These are phyloP conservation scores for Diophrys appendiculata DNA, from an alignment of 73 alveolate genomes.

Conservation along the genomic window DNA sequence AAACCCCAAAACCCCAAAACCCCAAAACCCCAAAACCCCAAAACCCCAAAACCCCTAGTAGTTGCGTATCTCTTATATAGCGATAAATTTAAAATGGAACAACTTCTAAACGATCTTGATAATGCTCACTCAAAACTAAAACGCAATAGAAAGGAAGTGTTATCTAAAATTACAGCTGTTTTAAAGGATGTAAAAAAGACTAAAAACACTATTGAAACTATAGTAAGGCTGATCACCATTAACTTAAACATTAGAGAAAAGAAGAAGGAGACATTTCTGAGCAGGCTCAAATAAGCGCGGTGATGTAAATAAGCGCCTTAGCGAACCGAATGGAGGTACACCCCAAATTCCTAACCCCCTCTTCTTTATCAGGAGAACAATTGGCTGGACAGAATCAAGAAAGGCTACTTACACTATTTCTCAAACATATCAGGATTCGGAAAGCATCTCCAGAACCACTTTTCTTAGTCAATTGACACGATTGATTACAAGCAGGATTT, in stretches of 20 bases:
- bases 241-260: neutral
- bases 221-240: constrained; percentile 4
- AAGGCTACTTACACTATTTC: constrained; percentile 8
- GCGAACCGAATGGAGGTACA: too few species aligned
- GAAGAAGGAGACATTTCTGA: constrained; percentile 6
- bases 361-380: constrained; percentile 3
- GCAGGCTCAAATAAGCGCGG: too few species aligned
- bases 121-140: constrained; percentile 25
- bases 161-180: constrained; percentile 25
- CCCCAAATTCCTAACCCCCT: too few species aligned
- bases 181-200: constrained; percentile 30
- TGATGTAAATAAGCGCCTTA: too few species aligned
- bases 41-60: too few species aligned
- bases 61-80: too few species aligned
- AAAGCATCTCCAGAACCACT: constrained; percentile 6
- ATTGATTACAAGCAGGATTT: neutral
- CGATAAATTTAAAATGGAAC: constrained; percentile 16
- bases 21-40: too few species aligned
- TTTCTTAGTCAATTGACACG: constrained; percentile 4
- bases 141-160: constrained; percentile 32
- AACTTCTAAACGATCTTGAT: constrained; percentile 19
- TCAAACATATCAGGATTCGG: neutral
- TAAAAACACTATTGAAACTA: constrained; percentile 13
- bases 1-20: too few species aligned
- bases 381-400: constrained; percentile 16